Evolutionary conservation across 2,329 filamentous ascomycete genomes (phyloP).

Genomic region (Aureobasidium melanogenum): DNA sequence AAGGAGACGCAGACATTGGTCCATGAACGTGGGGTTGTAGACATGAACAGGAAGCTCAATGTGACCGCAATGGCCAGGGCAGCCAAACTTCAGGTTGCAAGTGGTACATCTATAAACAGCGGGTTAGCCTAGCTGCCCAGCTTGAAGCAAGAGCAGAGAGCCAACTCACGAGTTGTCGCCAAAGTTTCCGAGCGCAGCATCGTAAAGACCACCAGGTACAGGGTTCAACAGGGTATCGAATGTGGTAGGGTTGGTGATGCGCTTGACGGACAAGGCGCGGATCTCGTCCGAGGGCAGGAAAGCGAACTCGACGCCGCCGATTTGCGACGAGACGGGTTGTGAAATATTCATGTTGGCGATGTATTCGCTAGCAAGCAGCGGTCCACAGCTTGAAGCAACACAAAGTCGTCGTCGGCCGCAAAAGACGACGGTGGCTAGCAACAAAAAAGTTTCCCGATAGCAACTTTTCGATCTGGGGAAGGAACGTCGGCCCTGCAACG

Average conservation of each 20-base stretch:
- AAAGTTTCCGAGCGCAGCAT: conserved; percentile 83
- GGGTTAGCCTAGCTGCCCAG: conserved; percentile 8
- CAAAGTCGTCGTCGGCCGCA: conserved; percentile 3
- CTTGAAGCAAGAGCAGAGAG: conserved; percentile 9
- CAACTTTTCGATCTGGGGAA: conserved; percentile 11
- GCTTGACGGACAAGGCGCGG: conserved; percentile 80
- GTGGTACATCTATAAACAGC: conserved; percentile 64
- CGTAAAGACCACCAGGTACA: conserved; percentile 83
- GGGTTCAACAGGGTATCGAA: conserved; percentile 89
- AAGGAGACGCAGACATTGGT: conserved; percentile 77
- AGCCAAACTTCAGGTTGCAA: conserved; percentile 76
- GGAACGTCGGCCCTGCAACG: conserved; percentile 2
- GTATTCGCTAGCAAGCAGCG: conserved; percentile 11
- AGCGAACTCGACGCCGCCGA: conserved; percentile 82
- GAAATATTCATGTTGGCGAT: conserved; percentile 34
- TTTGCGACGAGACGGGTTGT: conserved; percentile 72
- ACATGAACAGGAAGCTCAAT: conserved; percentile 89
- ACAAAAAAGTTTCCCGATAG: conserved; percentile 7
- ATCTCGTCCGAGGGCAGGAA: conserved; percentile 79
- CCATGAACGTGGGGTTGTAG: conserved; percentile 95
- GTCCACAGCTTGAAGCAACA: conserved; percentile 14
- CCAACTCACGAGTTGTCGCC: conserved; percentile 65
- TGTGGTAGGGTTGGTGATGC: conserved; percentile 87
- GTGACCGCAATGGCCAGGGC: conserved; percentile 88
- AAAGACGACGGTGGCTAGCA: background rate